Base-by-base conservation (phyloP, 108 stramenopile genomes). In the Aurantiochytrium sp. region DNA sequence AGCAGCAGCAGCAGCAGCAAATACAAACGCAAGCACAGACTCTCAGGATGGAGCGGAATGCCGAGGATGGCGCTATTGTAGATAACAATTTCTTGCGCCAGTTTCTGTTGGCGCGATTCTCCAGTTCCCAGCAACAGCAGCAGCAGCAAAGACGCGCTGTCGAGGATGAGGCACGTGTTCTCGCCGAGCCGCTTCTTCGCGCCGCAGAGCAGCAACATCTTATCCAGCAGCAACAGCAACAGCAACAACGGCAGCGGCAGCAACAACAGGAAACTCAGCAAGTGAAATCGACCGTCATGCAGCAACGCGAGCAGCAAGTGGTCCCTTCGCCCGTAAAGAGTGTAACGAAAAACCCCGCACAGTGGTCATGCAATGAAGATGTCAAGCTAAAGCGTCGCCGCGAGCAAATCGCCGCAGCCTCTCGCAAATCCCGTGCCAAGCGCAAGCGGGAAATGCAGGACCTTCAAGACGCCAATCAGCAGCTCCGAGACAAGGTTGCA, bases 401-500 rank as follows among this genome's bases (percentile, higher is more conserved):
- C 25, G 49, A 83, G 76, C 76, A 83, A 45, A 83, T 83, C 5
- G 76, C 76, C 51, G 49, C 51, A 16, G 76, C 76, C 16, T 83
- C 76, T 1, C 12, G 76, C 19, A 83, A 83, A 2, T 83, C 76
- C 6, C 76, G 76, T 23, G 76, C 76, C 2, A 83, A 83, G 76
- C 76, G 76, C 76, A 83, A 83, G 76, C 45, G 76, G 2, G 76
- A 83, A 45, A 47, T 83, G 76, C 49, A 83, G 76, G 76, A 83
- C 23, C 76, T 83, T 12, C 76, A 53, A 47, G 2, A 8, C 5
- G 76, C 51, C 19, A 83, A 83, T 2, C 76, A 53, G 49, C 45
- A 83, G 51, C 76, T 83, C 5, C 12, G 51, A 18, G 76, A 83
- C 6, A 47, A 83, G 51, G 28, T 83, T 23, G 51, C 49, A 6